These are phyloP conservation scores for Apiospora saccharicola DNA, from an alignment of 2,329 filamentous ascomycete species.

Conservation along the genomic window DNA sequence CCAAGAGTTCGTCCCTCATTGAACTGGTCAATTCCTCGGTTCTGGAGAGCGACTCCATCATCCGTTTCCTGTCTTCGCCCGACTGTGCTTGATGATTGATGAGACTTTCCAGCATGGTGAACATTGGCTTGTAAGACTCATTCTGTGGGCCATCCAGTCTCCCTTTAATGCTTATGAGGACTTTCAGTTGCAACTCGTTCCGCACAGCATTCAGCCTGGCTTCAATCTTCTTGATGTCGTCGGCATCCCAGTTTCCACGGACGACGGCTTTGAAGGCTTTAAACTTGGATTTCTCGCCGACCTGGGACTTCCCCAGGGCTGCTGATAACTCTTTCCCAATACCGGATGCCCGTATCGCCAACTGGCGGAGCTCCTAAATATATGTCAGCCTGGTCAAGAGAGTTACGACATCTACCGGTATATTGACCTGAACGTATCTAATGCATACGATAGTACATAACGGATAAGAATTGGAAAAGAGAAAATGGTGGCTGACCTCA, in stretches of 20 bases:
- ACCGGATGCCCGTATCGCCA: constrained; percentile 30
- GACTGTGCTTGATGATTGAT: constrained; percentile 26
- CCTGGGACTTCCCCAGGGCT: constrained; percentile 27
- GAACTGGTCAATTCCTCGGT: constrained; percentile 16
- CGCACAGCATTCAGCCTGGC: constrained; percentile 31
- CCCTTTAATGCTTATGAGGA: constrained; percentile 30
- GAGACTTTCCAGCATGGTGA: constrained; percentile 29
- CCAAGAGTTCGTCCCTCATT: background rate
- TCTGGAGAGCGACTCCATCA: constrained; percentile 30
- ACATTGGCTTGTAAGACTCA: constrained; percentile 25
- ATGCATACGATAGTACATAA: too few relatives aligned
- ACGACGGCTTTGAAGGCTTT: constrained; percentile 30
- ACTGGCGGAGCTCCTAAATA: constrained; percentile 28
- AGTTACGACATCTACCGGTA: background rate
- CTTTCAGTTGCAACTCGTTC: constrained; percentile 32
- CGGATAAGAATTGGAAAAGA: background rate
- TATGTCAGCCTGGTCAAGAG: background rate
- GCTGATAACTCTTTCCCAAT: constrained; percentile 33
- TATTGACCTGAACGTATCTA: background rate
- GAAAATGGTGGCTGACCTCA: constrained; percentile 25
- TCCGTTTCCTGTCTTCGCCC: constrained; percentile 27
- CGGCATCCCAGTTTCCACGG: constrained; percentile 31
- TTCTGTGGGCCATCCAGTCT: constrained; percentile 27
- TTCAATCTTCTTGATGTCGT: constrained; percentile 33
- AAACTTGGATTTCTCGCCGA: constrained; percentile 31